Evolutionary conservation across 768 basidiomycete species (phyloP).

Genomic region (Podaxis sp.): DNA sequence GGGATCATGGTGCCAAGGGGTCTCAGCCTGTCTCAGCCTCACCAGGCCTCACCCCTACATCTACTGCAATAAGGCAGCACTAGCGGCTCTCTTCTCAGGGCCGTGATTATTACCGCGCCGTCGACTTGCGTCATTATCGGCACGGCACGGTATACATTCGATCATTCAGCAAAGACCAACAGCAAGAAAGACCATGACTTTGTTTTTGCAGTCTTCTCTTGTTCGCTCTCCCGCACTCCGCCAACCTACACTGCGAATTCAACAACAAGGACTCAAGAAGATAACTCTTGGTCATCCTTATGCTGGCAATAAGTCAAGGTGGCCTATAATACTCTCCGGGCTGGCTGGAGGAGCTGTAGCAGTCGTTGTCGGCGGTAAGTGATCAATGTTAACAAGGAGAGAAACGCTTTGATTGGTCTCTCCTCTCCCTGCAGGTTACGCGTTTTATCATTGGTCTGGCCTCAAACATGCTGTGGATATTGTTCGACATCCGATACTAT

Average conservation of each 20-base stretch:
- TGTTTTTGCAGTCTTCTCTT: not conserved
- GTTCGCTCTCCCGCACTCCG: not conserved
- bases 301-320: not conserved
- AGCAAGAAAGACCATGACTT: not conserved
- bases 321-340: conserved; percentile 1
- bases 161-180: not conserved
- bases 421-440: conserved; percentile 30
- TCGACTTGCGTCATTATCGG: too few relatives aligned
- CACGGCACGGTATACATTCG: not conserved
- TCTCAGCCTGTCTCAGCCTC: too few relatives aligned
- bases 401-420: not conserved
- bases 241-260: not conserved
- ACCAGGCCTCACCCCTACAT: too few relatives aligned
- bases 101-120: too few relatives aligned
- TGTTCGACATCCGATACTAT: conserved; percentile 14
- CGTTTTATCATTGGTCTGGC: conserved; percentile 41
- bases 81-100: too few relatives aligned
- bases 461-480: conserved; percentile 35
- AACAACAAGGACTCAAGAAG: not conserved
- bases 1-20: too few relatives aligned
- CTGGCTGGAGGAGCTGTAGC: conserved; percentile 5
- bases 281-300: not conserved
- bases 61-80: too few relatives aligned
- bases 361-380: conserved; percentile 8
- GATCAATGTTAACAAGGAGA: not conserved